Evolutionary conservation across 192 early-diverging fungal species (phyloP).

Genomic region (Thoreauomyces humboldtii): DNA sequence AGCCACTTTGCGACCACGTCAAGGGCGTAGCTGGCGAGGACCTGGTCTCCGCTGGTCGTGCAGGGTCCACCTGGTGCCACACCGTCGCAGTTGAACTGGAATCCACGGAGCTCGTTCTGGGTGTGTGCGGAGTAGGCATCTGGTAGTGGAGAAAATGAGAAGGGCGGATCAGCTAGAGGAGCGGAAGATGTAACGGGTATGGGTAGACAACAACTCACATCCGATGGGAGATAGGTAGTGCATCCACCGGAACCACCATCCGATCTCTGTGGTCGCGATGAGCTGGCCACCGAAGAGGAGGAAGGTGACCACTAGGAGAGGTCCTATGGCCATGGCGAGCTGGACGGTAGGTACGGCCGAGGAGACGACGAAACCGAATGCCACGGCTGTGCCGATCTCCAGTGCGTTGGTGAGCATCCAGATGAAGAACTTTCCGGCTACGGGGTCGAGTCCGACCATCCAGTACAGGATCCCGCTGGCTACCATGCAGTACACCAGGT

Average conservation of each 20-base stretch:
- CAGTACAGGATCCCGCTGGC: slow-evolving; percentile 21
- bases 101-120: slow-evolving; percentile 9
- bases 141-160: not conserved
- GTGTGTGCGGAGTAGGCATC: slow-evolving; percentile 13
- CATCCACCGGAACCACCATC: slow-evolving; percentile 29
- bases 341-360: slow-evolving; percentile 33
- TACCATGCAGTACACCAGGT: slow-evolving; percentile 1
- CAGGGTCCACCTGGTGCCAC: not conserved
- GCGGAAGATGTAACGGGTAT: not conserved
- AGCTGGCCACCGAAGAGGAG: slow-evolving; percentile 44
- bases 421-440: slow-evolving; percentile 15
- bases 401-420: slow-evolving; percentile 10
- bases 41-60: not conserved
- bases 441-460: slow-evolving; percentile 25
- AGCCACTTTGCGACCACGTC: not conserved
- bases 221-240: slow-evolving; percentile 26
- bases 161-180: not conserved
- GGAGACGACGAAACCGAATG: slow-evolving; percentile 38
- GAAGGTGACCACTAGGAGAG: slow-evolving; percentile 42
- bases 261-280: slow-evolving; percentile 21
- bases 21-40: slow-evolving; percentile 9
- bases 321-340: slow-evolving; percentile 42
- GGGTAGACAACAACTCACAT: not conserved
- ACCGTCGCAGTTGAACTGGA: slow-evolving; percentile 4
- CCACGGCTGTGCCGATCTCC: slow-evolving; percentile 13